Conservation (phyloP, 495 filamentous ascomycete species). For the Lentithecium fluviatile region DNA sequence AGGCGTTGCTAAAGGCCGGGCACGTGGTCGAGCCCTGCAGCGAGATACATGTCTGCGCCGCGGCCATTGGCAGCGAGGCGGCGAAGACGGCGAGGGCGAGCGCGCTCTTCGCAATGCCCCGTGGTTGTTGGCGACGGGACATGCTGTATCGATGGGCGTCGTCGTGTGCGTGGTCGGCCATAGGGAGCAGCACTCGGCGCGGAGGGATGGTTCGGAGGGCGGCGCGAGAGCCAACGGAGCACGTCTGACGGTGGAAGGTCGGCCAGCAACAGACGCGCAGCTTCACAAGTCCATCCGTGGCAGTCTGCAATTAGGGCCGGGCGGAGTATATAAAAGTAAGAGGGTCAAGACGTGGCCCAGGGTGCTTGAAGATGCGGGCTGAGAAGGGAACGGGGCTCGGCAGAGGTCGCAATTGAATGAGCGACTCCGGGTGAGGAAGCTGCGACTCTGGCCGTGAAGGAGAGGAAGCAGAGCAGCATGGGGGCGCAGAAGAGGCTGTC, state of each 20-base stretch:
- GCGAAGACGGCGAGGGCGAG: slow-evolving; percentile 30
- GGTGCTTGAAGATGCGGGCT: slow-evolving; percentile 16
- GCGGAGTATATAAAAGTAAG: not conserved
- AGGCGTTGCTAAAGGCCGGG: slow-evolving; percentile 77
- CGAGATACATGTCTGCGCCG: slow-evolving; percentile 64
- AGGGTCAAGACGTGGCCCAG: not conserved
- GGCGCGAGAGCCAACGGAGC: slow-evolving; percentile 10
- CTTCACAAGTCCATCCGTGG: slow-evolving; percentile 32
- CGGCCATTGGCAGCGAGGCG: slow-evolving; percentile 30
- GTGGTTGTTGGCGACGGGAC: slow-evolving; percentile 19
- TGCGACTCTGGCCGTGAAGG: slow-evolving; percentile 27
- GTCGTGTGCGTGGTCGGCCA: slow-evolving; percentile 8
- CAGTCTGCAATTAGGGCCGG: slow-evolving; percentile 1
- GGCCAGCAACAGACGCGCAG: slow-evolving; percentile 24
- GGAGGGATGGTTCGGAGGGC: not conserved
- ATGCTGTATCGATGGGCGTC: slow-evolving; percentile 12
- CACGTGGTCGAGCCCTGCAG: slow-evolving; percentile 77
- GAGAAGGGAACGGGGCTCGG: slow-evolving; percentile 18
- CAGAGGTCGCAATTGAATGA: slow-evolving; percentile 28
- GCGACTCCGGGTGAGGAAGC: slow-evolving; percentile 33
- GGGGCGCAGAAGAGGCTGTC: slow-evolving; percentile 1
- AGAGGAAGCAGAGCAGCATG: slow-evolving; percentile 23
- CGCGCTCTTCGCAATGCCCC: slow-evolving; percentile 9
- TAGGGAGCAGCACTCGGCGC: not conserved
- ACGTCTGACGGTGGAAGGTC: slow-evolving; percentile 9